phyloP scores from a whole-genome alignment of 176 grass and related monocot species.

The Eleusine coracana region DNA sequence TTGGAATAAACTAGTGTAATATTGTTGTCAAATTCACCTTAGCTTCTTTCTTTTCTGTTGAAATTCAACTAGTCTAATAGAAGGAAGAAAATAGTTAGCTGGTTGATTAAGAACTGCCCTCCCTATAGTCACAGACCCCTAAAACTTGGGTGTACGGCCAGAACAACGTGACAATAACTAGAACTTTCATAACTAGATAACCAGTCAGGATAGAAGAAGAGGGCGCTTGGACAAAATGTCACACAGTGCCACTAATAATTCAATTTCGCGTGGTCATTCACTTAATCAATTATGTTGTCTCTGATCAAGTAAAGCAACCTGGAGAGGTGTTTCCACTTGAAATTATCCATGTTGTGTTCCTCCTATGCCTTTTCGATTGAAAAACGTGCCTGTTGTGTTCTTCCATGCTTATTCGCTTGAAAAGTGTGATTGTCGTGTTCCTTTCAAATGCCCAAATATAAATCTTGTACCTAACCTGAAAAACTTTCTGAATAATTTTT shows the following conservation, averaged over 20 bases:
- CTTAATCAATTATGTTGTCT: background rate
- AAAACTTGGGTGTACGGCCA: background rate
- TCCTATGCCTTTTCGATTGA: background rate
- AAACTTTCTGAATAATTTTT: background rate
- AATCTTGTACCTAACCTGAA: background rate
- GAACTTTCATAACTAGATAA: background rate
- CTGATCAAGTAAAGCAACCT: slow-evolving; percentile 7
- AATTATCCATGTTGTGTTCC: no score
- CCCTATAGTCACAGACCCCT: background rate
- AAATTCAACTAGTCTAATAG: background rate
- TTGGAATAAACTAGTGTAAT: background rate
- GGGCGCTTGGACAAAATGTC: background rate
- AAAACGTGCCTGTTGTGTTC: background rate
- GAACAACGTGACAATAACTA: background rate
- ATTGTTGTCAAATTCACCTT: background rate
- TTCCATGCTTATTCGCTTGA: background rate
- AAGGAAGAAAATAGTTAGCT: background rate
- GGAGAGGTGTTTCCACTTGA: background rate
- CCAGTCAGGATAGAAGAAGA: background rate
- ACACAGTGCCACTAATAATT: background rate
- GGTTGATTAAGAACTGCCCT: background rate
- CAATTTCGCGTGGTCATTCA: background rate
- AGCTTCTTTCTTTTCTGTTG: background rate
- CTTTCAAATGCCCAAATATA: background rate
- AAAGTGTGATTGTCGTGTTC: background rate